A percentile compares a stretch with the other conserved stretches of the same genome.
Evolutionary conservation across 805 yeast genomes (phyloP).

Genomic region (Naumovozyma baii): DNA sequence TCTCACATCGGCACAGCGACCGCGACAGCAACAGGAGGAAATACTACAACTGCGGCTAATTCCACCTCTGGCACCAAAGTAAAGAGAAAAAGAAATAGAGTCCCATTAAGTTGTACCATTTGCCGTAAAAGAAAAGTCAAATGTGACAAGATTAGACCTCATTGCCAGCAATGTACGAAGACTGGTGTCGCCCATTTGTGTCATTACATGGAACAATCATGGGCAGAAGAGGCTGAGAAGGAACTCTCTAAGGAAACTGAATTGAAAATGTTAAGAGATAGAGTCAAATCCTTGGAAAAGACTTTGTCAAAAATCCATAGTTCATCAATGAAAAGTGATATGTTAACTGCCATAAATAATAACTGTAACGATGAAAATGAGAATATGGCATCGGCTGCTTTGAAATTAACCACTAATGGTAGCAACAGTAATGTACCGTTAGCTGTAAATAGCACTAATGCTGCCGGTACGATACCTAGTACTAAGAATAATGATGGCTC

Average conservation of each 20-base stretch:
- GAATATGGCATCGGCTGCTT: no score
- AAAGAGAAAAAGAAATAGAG: slow-evolving; percentile 38
- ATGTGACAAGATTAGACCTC: slow-evolving; percentile 44
- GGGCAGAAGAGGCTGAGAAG: slow-evolving; percentile 45
- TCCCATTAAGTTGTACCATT: slow-evolving; percentile 38
- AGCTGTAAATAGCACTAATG: no score
- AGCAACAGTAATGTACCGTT: no score
- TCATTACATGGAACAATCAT: slow-evolving; percentile 48
- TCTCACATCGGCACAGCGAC: background rate
- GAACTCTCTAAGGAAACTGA: slow-evolving; percentile 39
- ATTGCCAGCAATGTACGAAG: slow-evolving; percentile 46
- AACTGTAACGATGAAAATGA: slow-evolving; percentile 5
- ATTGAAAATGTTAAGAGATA: slow-evolving; percentile 44
- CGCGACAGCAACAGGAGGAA: no score
- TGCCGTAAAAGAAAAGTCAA: slow-evolving; percentile 44
- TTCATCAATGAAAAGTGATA: slow-evolving; percentile 3
- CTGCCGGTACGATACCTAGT: no score
- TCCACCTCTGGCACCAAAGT: slow-evolving; percentile 8
- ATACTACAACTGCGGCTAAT: background rate
- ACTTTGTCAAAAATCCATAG: slow-evolving; percentile 31
- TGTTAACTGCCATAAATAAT: slow-evolving; percentile 7
- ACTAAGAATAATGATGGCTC: no score
- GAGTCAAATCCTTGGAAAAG: slow-evolving; percentile 43
- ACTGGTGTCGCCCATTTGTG: slow-evolving; percentile 52
- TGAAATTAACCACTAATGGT: no score